Conservation (phyloP, 257 asterid genomes). For the Pogostemon cablin region DNA sequence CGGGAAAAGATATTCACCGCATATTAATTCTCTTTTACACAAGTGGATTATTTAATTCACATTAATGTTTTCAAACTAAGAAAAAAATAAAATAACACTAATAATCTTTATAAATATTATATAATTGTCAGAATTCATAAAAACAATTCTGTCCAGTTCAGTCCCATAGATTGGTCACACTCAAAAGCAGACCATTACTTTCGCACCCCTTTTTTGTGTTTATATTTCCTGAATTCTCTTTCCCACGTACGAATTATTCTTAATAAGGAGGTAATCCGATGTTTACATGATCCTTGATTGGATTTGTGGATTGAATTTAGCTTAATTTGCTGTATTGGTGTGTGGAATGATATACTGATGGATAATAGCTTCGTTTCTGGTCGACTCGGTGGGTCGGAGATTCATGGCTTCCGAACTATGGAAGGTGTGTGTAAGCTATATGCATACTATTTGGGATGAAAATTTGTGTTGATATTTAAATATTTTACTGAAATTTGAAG, state of each 20-base stretch:
- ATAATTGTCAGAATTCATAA: neutral
- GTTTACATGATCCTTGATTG: slow-evolving; percentile 17
- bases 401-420: slow-evolving; percentile 88
- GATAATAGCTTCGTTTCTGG: slow-evolving; percentile 45
- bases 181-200: slow-evolving; percentile 25
- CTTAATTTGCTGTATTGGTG: slow-evolving; percentile 5
- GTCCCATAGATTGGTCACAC: slow-evolving; percentile 33
- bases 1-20: no score
- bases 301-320: neutral
- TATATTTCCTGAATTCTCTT: slow-evolving; percentile 5
- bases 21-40: no score
- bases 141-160: neutral
- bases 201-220: neutral
- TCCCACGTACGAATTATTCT: slow-evolving; percentile 10
- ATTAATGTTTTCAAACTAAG: no score
- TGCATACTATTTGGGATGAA: neutral
- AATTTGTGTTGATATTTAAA: slow-evolving; percentile 21
- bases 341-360: slow-evolving; percentile 46
- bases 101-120: no score
- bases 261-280: neutral
- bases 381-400: slow-evolving; percentile 66
- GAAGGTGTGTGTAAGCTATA: slow-evolving; percentile 48
- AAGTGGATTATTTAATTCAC: no score
- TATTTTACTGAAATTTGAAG: slow-evolving; percentile 3
- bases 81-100: no score